These are phyloP conservation scores for Asterophora parasitica DNA, from an alignment of 768 basidiomycete species.

Conservation along the genomic window DNA sequence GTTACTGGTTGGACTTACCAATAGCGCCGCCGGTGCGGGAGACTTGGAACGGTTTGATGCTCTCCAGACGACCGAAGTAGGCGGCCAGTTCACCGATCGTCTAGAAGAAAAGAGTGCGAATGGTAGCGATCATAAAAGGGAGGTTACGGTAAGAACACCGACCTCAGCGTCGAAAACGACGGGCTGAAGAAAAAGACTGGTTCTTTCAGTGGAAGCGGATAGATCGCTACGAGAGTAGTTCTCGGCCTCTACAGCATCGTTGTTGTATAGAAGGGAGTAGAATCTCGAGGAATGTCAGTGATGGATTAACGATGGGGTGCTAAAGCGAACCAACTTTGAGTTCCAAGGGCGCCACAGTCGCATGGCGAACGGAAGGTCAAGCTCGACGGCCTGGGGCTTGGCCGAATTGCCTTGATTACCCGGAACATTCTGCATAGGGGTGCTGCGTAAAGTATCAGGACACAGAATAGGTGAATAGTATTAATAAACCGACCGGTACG, in stretches of 20 bases:
- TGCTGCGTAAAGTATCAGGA: conserved; percentile 20
- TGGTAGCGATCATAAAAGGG: not conserved
- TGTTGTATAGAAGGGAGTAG: conserved; percentile 49
- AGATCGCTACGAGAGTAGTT: conserved; percentile 19
- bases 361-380: conserved; percentile 57
- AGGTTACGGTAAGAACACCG: conserved; percentile 12
- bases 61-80: conserved; percentile 64
- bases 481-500: conserved; percentile 53
- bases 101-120: conserved; percentile 27
- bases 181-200: conserved; percentile 47
- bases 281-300: conserved; percentile 20
- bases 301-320: not conserved
- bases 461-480: not conserved
- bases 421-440: conserved; percentile 33
- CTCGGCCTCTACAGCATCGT: conserved; percentile 45
- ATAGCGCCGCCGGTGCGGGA: not conserved
- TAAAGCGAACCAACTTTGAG: conserved; percentile 37
- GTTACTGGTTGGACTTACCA: conserved; percentile 13
- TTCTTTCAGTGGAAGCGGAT: conserved; percentile 17
- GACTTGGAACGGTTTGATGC: conserved; percentile 34
- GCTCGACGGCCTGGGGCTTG: conserved; percentile 29
- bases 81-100: conserved; percentile 45
- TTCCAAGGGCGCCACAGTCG: conserved; percentile 49
- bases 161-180: conserved; percentile 60
- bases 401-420: conserved; percentile 14